Evolutionary conservation across 805 yeast genomes (phyloP).

Genomic region (Candida suzukii): DNA sequence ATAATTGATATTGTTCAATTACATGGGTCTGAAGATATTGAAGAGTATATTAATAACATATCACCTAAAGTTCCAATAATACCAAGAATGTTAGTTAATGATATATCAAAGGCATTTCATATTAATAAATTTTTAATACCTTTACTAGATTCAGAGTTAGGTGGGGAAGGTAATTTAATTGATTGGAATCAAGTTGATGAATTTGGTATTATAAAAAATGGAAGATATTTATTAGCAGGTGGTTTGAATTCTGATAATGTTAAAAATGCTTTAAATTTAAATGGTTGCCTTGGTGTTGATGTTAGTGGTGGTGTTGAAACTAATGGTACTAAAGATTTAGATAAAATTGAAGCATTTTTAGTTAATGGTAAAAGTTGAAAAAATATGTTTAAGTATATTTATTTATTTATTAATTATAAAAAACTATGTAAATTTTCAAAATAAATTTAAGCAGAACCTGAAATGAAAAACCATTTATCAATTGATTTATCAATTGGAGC

Average conservation of each 20-base stretch:
- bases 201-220: conserved; percentile 25
- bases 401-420: not conserved
- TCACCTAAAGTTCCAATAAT: conserved; percentile 50
- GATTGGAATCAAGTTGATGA: conserved; percentile 56
- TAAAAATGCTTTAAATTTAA: conserved; percentile 34
- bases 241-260: conserved; percentile 81
- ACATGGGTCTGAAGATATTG: conserved; percentile 68
- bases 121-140: conserved; percentile 44
- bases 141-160: conserved; percentile 78
- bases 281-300: conserved; percentile 82
- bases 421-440: not conserved
- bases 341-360: conserved; percentile 57
- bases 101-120: conserved; percentile 20
- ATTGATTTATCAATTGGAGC: conserved; percentile 95
- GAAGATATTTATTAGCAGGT: conserved; percentile 71
- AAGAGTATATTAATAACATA: conserved; percentile 31
- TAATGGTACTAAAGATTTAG: conserved; percentile 61
- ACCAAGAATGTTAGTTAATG: conserved; percentile 62
- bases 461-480: conserved; percentile 98
- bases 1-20: conserved; percentile 76
- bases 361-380: conserved; percentile 30
- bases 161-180: conserved; percentile 84
- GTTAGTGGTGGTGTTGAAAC: conserved; percentile 95
- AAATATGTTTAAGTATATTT: not conserved
- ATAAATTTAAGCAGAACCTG: conserved; percentile 48